Evolutionary conservation across 257 asterid species (phyloP).

Genomic region (Petunia axillaris): DNA sequence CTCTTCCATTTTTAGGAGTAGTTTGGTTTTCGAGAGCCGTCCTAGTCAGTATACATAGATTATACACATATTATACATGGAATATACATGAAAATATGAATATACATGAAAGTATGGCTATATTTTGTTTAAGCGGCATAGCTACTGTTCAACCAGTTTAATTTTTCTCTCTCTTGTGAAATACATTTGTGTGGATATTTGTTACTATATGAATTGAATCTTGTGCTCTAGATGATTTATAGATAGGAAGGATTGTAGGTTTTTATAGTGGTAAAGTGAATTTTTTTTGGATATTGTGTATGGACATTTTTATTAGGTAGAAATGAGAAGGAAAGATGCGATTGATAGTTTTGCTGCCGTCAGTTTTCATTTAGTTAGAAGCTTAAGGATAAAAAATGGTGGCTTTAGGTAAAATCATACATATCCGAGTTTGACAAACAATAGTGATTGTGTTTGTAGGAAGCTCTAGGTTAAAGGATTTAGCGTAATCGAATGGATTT

Average conservation of each 20-base stretch:
- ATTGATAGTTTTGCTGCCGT: not conserved
- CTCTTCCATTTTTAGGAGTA: too few relatives aligned
- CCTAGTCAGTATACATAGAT: too few relatives aligned
- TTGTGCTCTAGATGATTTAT: not conserved
- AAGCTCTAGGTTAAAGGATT: not conserved
- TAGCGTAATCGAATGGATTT: not conserved
- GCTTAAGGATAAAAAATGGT: not conserved
- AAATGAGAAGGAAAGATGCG: slow-evolving; percentile 2
- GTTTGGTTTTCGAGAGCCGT: too few relatives aligned
- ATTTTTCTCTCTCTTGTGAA: not conserved
- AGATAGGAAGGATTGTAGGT: slow-evolving; percentile 5
- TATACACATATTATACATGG: too few relatives aligned
- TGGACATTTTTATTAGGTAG: not conserved
- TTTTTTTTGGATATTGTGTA: too few relatives aligned
- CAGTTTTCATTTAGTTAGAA: not conserved
- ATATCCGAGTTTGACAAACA: not conserved
- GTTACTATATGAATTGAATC: not conserved
- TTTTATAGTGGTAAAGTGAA: too few relatives aligned
- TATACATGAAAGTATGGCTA: too few relatives aligned
- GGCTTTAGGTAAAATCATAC: not conserved
- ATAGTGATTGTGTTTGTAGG: not conserved
- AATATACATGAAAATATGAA: too few relatives aligned
- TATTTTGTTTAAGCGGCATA: too few relatives aligned
- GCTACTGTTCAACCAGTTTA: too few relatives aligned
- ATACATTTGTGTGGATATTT: not conserved